Percentiles rank a stretch among this genome's conserved stretches.
These are phyloP conservation scores for Botrytis squamosa DNA, from an alignment of 2,329 filamentous ascomycete genomes.

Conservation along the genomic window DNA sequence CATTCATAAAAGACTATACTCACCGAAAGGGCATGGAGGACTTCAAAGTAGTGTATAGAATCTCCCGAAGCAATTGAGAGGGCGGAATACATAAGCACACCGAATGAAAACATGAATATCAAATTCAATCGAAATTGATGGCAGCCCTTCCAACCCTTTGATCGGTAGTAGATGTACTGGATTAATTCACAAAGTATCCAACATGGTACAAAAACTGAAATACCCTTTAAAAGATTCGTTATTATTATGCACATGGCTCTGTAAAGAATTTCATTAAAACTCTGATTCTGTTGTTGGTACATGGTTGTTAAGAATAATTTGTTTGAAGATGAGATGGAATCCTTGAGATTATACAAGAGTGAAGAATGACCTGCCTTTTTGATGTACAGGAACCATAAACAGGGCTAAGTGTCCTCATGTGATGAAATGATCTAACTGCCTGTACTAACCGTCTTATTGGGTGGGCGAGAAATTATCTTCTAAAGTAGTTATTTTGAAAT, in stretches of 20 bases:
- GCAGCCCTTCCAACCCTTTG: background rate
- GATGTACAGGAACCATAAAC: background rate
- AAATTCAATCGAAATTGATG: background rate
- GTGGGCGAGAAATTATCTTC: background rate
- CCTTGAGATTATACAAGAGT: background rate
- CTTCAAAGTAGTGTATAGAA: background rate
- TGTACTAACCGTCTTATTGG: background rate
- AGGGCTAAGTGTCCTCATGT: background rate
- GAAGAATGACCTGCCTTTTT: background rate
- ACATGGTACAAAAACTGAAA: background rate
- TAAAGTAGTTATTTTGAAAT: background rate
- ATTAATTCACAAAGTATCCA: background rate
- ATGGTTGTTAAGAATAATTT: background rate
- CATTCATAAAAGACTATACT: too few species aligned
- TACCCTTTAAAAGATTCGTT: rapidly evolving
- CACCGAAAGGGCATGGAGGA: too few species aligned
- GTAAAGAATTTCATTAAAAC: background rate
- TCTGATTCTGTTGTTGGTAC: background rate
- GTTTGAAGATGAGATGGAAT: background rate
- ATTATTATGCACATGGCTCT: background rate
- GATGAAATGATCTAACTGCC: background rate
- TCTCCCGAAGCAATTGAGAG: background rate
- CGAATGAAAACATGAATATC: rapidly evolving
- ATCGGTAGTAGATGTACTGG: background rate
- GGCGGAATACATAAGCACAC: rapidly evolving